Evolutionary conservation across 495 filamentous ascomycete species (phyloP), one percentile per base, ranked within the genome.

Genomic region (Usnea hakonensis): DNA sequence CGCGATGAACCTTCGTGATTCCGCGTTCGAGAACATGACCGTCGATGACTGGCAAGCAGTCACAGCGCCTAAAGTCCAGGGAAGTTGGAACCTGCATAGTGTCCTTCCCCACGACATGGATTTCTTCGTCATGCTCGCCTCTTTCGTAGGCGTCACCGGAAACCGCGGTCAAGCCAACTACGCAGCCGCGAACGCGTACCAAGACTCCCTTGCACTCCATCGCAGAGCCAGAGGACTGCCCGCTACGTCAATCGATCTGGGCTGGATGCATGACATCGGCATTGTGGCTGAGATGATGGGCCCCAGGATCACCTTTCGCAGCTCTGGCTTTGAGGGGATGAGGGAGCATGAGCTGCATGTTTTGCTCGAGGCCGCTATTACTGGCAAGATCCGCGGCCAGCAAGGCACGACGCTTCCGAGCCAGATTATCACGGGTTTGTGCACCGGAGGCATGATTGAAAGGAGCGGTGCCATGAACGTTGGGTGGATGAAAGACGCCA

Each of bases 1-100:
- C 30, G 70, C 74, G 19, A 78, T 75, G 73, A 69, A 72, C 35
- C 66, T 75, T 8, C 33, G 83, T 71, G 85, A 87, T 62, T 71
- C 78, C 6, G 67, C 80, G 3, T 81, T 82, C 57, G 79, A 82
- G 58, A 80, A 84, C 54, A 82, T 86, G 77, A 75, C 73, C 10
- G 75, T 72, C 62, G 70, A 79, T 1, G 71, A 81, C n/a, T 84
- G 79, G 60, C 70, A 67, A 17, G 69, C 72, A 6, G 79, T 77
- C 48, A 78, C 80, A 26, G 70, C 74, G 55, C 79, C 81, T 35
- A 86, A 86, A 68, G 79, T 85, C 2, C 68, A 78, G 30, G 83
- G 80, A 13, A 63, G 72, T 14, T 70, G 67, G 67, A 76, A 79
- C 55, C 65, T 79, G 1, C 74, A 78, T 55, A 66, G 74, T 2